A percentile compares a stretch with the other conserved stretches of the same genome.
These are phyloP conservation scores for Grigorovia transvaalensis DNA, from an alignment of 805 yeast species.

Conservation along the genomic window DNA sequence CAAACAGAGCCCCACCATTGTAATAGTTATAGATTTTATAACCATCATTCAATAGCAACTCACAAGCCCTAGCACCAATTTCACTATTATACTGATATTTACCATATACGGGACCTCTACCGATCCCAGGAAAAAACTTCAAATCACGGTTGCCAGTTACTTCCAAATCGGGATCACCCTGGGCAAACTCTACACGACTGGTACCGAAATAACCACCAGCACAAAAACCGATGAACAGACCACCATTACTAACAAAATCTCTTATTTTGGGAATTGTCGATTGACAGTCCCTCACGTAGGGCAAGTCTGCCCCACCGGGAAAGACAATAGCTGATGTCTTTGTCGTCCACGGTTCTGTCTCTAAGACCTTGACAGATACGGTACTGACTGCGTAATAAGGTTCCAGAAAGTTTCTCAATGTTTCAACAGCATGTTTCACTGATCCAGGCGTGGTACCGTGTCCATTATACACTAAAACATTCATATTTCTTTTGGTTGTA, in stretches of 20 bases:
- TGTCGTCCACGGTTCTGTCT: slow-evolving; percentile 79
- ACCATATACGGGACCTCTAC: slow-evolving; percentile 68
- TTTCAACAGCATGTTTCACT: slow-evolving; percentile 72
- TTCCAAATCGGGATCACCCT: slow-evolving; percentile 57
- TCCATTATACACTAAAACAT: slow-evolving; percentile 59
- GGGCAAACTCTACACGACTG: slow-evolving; percentile 70
- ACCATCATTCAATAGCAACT: slow-evolving; percentile 32
- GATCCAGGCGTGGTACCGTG: slow-evolving; percentile 85
- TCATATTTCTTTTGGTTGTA: slow-evolving; percentile 35
- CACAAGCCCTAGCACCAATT: slow-evolving; percentile 58
- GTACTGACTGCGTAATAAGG: slow-evolving; percentile 82
- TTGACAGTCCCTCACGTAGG: slow-evolving; percentile 62
- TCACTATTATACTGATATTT: slow-evolving; percentile 79
- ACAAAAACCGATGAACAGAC: slow-evolving; percentile 78
- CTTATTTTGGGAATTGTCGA: slow-evolving; percentile 59
- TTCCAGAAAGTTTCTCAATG: slow-evolving; percentile 62
- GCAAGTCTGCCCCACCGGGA: slow-evolving; percentile 97
- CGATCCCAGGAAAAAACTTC: slow-evolving; percentile 69
- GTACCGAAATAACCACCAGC: slow-evolving; percentile 91
- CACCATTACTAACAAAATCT: slow-evolving; percentile 59
- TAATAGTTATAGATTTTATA: slow-evolving; percentile 38
- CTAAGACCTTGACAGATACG: slow-evolving; percentile 50
- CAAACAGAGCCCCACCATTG: slow-evolving; percentile 87
- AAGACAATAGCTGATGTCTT: slow-evolving; percentile 72
- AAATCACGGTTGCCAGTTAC: slow-evolving; percentile 82